A percentile compares a stretch with the other conserved stretches of the same genome.
Conservation (phyloP, 345 rosid genomes). For the Pistacia vera region DNA sequence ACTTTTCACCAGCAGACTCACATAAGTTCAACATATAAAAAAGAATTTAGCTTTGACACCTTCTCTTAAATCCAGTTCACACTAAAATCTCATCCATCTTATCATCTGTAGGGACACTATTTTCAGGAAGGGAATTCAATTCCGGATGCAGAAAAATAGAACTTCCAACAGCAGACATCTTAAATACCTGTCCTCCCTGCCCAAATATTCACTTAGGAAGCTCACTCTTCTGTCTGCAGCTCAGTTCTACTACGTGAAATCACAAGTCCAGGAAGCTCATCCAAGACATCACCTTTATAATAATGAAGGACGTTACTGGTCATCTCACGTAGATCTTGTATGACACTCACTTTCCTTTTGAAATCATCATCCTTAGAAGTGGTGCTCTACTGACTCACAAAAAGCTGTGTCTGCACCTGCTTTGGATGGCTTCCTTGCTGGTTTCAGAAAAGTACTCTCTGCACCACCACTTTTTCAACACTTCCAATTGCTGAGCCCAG, state of each 20-base stretch:
- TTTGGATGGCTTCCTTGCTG: no score
- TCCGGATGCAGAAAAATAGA: conserved; percentile 72
- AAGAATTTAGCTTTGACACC: conserved; percentile 86
- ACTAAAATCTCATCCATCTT: conserved; percentile 62
- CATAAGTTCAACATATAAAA: conserved; percentile 65
- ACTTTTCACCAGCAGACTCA: conserved; percentile 64
- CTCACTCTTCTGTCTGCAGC: conserved; percentile 54
- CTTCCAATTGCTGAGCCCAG: conserved; percentile 63
- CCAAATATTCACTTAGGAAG: conserved; percentile 43
- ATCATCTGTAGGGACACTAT: conserved; percentile 33
- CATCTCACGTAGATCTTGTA: conserved; percentile 86
- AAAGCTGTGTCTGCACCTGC: no score
- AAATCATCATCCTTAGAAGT: no score
- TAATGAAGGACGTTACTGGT: conserved; percentile 78
- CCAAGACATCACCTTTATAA: conserved; percentile 86
- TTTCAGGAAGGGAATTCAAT: conserved; percentile 42
- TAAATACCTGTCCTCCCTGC: conserved; percentile 54
- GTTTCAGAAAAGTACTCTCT: conserved; percentile 74
- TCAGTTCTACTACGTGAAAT: conserved; percentile 75
- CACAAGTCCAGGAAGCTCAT: conserved; percentile 86
- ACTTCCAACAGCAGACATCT: conserved; percentile 66
- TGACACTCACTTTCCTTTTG: conserved; percentile 60
- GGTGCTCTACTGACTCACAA: no score
- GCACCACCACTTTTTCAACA: conserved; percentile 63
- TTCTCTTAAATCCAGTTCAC: conserved; percentile 51